Percentiles rank a stretch among this genome's conserved stretches.
phyloP scores from a whole-genome alignment of 1,284 basidiomycete species.

The Somion occarium region DNA sequence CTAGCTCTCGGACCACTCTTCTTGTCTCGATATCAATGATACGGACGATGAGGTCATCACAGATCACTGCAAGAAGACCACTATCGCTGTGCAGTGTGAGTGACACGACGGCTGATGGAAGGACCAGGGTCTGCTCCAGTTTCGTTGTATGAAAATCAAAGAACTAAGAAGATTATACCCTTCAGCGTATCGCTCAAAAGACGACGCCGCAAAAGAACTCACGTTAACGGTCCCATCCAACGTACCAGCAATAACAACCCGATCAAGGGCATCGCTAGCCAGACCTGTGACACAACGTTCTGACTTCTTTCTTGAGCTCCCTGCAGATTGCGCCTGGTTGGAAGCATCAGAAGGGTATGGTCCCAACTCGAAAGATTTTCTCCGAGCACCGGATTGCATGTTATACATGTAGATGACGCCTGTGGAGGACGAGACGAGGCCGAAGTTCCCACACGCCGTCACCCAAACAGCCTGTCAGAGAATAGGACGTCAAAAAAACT shows the following conservation, averaged over 20 bases:
- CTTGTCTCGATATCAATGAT: slow-evolving; percentile 91
- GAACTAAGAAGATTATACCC: slow-evolving; percentile 66
- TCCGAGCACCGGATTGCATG: slow-evolving; percentile 89
- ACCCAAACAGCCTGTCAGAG: slow-evolving; percentile 91
- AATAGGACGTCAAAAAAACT: slow-evolving; percentile 35
- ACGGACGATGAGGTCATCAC: slow-evolving; percentile 83
- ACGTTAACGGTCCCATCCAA: slow-evolving; percentile 88
- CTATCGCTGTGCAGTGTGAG: slow-evolving; percentile 82
- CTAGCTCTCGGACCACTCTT: slow-evolving; percentile 82
- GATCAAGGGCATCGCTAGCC: slow-evolving; percentile 84
- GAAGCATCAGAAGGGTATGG: slow-evolving; percentile 44
- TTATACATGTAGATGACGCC: slow-evolving; percentile 89
- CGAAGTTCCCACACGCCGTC: slow-evolving; percentile 96
- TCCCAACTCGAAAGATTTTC: slow-evolving; percentile 73
- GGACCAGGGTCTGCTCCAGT: slow-evolving; percentile 60
- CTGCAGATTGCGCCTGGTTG: slow-evolving; percentile 22
- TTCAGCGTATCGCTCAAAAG: background rate
- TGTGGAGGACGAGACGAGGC: slow-evolving; percentile 76
- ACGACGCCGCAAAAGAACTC: slow-evolving; percentile 28
- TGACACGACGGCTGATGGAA: slow-evolving; percentile 69
- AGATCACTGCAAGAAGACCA: slow-evolving; percentile 79
- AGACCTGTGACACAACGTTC: slow-evolving; percentile 77
- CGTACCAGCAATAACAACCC: slow-evolving; percentile 77
- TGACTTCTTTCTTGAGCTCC: slow-evolving; percentile 37
- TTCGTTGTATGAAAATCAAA: slow-evolving; percentile 92